Percentiles rank a stretch among this genome's conserved stretches.
These are phyloP conservation scores for Atkinsonella hypoxylon DNA, from an alignment of 2,329 filamentous ascomycete species.

Conservation along the genomic window DNA sequence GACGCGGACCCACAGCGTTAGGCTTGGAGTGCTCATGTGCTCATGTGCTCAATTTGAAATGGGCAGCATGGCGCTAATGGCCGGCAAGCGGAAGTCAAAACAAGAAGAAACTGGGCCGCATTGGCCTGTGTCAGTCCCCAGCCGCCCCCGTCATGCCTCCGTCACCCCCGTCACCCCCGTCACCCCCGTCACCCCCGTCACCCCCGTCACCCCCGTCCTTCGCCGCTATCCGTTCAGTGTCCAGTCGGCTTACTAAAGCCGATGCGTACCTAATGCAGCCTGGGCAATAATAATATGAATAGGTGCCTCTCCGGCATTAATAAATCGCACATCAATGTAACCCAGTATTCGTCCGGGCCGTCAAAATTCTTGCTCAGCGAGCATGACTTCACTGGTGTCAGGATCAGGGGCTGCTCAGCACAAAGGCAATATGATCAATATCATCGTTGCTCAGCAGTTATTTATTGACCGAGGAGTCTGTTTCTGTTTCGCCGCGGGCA, in stretches of 20 bases:
- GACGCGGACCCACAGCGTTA: conserved; percentile 24
- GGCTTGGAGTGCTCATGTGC: conserved; percentile 32
- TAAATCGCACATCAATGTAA: not conserved
- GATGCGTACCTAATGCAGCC: no score
- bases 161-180: no score
- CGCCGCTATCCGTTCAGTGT: not conserved
- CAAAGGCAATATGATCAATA: not conserved
- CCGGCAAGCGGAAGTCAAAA: conserved; percentile 25
- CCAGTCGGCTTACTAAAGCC: no score
- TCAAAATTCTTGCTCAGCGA: not conserved
- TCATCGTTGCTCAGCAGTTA: not conserved
- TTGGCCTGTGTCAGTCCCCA: not conserved
- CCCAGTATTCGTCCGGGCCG: not conserved
- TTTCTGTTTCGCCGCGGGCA: not conserved
- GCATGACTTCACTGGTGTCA: not conserved
- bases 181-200: not conserved
- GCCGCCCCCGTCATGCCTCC: not conserved
- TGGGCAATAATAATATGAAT: no score
- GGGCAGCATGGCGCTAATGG: conserved; percentile 25
- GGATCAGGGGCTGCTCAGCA: not conserved
- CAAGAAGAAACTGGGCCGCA: conserved; percentile 2
- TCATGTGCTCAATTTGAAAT: conserved; percentile 37
- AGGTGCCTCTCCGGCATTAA: no score
- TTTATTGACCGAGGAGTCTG: not conserved
- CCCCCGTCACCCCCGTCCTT: not conserved